A percentile compares a stretch with the other conserved stretches of the same genome.
Conservation (phyloP, 1,284 basidiomycete species). For the Volvariella surrecta region DNA sequence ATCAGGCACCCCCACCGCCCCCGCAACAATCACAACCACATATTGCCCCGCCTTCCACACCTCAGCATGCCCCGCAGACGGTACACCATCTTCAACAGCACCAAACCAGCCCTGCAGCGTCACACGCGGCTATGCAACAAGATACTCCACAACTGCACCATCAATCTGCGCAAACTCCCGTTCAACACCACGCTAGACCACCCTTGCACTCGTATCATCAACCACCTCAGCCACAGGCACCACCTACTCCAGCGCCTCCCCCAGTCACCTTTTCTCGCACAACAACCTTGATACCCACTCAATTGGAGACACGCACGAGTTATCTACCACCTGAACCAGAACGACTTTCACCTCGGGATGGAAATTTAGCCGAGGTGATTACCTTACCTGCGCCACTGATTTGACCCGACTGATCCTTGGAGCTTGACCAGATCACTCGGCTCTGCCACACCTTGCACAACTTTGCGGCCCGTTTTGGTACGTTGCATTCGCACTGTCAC, state of each 20-base stretch:
- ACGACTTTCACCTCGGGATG: conserved; percentile 22
- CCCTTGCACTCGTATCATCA: conserved; percentile 15
- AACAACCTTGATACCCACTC: conserved; percentile 28
- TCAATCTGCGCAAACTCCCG: conserved; percentile 14
- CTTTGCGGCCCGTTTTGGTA: conserved; percentile 62
- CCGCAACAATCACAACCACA: conserved; percentile 6
- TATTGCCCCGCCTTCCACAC: conserved; percentile 1
- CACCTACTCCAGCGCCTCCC: conserved; percentile 9
- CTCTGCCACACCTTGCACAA: conserved; percentile 51
- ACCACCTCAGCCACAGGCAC: conserved; percentile 14
- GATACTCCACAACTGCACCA: conserved; percentile 11
- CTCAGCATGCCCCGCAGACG: conserved; percentile 3
- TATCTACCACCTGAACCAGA: conserved; percentile 20
- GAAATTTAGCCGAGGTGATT: conserved; percentile 31
- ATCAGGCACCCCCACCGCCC: conserved; percentile 7
- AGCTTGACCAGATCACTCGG: conserved; percentile 40
- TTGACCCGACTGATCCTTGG: conserved; percentile 7
- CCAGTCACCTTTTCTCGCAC: conserved; percentile 23
- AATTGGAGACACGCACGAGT: conserved; percentile 22
- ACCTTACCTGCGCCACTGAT: conserved; percentile 8
- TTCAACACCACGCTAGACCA: conserved; percentile 15
- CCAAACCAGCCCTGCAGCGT: conserved; percentile 3
- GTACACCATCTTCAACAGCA: conserved; percentile 4
- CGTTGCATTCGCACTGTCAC: conserved; percentile 14
- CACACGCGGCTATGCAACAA: conserved; percentile 8